Evolutionary conservation across 768 basidiomycete species (phyloP).

Genomic region (Hericium rajendrae): DNA sequence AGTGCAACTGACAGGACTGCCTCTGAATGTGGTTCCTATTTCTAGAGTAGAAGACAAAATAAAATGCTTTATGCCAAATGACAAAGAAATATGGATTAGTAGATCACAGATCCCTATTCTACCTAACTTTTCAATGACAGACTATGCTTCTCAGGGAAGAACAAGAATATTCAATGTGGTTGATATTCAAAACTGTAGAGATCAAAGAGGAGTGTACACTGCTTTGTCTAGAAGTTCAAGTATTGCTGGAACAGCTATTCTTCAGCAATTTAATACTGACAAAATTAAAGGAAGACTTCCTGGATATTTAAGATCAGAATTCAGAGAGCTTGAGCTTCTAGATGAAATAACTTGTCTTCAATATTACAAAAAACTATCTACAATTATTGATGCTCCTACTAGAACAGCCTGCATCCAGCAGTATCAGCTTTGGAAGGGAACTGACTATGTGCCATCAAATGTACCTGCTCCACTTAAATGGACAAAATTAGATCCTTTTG

Average conservation of each 20-base stretch:
- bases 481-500: not conserved
- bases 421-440: not conserved
- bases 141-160: constrained; percentile 16
- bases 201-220: constrained; percentile 15
- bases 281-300: constrained; percentile 8
- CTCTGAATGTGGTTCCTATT: constrained; percentile 15
- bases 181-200: constrained; percentile 7
- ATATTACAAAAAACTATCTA: not conserved
- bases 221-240: constrained; percentile 14
- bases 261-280: constrained; percentile 6
- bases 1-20: constrained; percentile 9
- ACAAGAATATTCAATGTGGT: constrained; percentile 13
- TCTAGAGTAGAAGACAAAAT: not conserved
- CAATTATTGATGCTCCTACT: not conserved
- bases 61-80: constrained; percentile 5
- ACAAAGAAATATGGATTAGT: not conserved
- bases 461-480: constrained; percentile 1
- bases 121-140: constrained; percentile 18
- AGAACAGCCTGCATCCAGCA: not conserved
- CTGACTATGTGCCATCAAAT: not conserved
- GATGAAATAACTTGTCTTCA: constrained; percentile 5
- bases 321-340: constrained; percentile 9
- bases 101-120: constrained; percentile 12
- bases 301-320: constrained; percentile 13
- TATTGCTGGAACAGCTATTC: constrained; percentile 9